A percentile compares a stretch with the other conserved stretches of the same genome.
Evolutionary conservation across 2,329 filamentous ascomycete genomes (phyloP).

Genomic region (Penicillium sp.): DNA sequence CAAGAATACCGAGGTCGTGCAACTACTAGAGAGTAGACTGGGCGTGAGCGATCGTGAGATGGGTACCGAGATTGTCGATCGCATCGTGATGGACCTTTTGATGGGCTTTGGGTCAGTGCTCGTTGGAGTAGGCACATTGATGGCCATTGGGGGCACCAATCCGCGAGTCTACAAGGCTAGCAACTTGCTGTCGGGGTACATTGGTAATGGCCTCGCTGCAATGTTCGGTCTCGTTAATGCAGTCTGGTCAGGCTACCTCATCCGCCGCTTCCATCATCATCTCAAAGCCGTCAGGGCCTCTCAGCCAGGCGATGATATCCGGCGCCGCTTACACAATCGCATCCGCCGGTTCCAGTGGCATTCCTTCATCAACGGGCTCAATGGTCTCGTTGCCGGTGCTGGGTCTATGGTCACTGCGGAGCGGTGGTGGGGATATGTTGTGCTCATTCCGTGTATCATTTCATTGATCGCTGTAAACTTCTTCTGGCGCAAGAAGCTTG

Average conservation of each 20-base stretch:
- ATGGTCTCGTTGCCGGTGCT: slow-evolving; percentile 56
- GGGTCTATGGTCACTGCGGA: slow-evolving; percentile 59
- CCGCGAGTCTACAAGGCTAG: slow-evolving; percentile 52
- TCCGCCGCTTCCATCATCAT: slow-evolving; percentile 50
- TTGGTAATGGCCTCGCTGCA: slow-evolving; percentile 60
- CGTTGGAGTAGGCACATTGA: slow-evolving; percentile 59
- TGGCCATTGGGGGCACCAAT: slow-evolving; percentile 61
- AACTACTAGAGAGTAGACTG: slow-evolving; percentile 46
- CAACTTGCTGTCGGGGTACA: slow-evolving; percentile 62
- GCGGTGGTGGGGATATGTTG: slow-evolving; percentile 60
- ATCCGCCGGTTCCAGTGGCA: slow-evolving; percentile 54
- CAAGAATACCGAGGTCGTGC: slow-evolving; percentile 29
- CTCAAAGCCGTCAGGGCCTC: slow-evolving; percentile 32
- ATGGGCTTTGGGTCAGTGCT: slow-evolving; percentile 59
- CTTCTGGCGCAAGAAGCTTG: slow-evolving; percentile 57
- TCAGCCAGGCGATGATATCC: slow-evolving; percentile 36
- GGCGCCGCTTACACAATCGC: slow-evolving; percentile 44
- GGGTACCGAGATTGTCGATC: slow-evolving; percentile 58
- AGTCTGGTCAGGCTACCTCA: slow-evolving; percentile 56
- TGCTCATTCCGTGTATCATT: slow-evolving; percentile 59
- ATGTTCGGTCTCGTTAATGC: slow-evolving; percentile 58
- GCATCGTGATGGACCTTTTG: slow-evolving; percentile 58
- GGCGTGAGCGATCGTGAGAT: slow-evolving; percentile 58
- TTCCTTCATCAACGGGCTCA: slow-evolving; percentile 52
- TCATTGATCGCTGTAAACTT: slow-evolving; percentile 55